Conservation (phyloP, 768 basidiomycete species). For the Podaxis sp. region DNA sequence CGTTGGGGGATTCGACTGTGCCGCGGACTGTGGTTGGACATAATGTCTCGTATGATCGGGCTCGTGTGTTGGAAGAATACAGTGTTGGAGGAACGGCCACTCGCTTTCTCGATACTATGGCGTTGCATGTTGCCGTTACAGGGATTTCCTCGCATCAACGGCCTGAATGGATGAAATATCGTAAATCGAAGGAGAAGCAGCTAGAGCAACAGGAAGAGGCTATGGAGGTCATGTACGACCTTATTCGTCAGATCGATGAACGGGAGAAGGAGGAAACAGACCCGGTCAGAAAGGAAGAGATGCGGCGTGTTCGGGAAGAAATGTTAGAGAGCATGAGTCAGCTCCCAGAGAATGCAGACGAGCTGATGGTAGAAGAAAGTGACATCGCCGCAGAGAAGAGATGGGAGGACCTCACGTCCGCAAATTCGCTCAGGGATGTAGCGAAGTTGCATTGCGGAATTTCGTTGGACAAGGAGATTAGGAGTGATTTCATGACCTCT, state of each 20-base stretch:
- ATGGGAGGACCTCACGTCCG: slow-evolving; percentile 94
- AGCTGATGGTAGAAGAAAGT: slow-evolving; percentile 19
- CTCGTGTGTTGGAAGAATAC: slow-evolving; percentile 84
- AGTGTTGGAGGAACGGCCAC: slow-evolving; percentile 60
- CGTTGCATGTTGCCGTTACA: slow-evolving; percentile 89
- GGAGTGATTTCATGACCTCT: slow-evolving; percentile 74
- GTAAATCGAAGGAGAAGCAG: slow-evolving; percentile 64
- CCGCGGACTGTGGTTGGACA: slow-evolving; percentile 85
- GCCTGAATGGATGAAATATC: slow-evolving; percentile 87
- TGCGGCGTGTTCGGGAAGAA: slow-evolving; percentile 33
- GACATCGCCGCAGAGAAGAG: slow-evolving; percentile 51
- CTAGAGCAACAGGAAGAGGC: slow-evolving; percentile 62
- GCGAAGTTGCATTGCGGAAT: slow-evolving; percentile 88
- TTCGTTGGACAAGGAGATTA: slow-evolving; percentile 71
- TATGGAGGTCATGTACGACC: slow-evolving; percentile 50
- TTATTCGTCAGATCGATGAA: slow-evolving; percentile 43
- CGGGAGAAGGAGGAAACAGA: slow-evolving; percentile 50
- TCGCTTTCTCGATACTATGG: slow-evolving; percentile 93
- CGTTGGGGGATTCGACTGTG: slow-evolving; percentile 54
- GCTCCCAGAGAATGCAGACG: slow-evolving; percentile 19
- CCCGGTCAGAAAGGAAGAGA: slow-evolving; percentile 42
- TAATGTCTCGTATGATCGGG: slow-evolving; percentile 93
- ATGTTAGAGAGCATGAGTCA: slow-evolving; percentile 39
- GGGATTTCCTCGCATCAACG: slow-evolving; percentile 95
- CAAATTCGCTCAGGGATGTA: slow-evolving; percentile 90